These are phyloP conservation scores for Bipolaris victoriae DNA, from an alignment of 2,329 filamentous ascomycete species.

Conservation along the genomic window DNA sequence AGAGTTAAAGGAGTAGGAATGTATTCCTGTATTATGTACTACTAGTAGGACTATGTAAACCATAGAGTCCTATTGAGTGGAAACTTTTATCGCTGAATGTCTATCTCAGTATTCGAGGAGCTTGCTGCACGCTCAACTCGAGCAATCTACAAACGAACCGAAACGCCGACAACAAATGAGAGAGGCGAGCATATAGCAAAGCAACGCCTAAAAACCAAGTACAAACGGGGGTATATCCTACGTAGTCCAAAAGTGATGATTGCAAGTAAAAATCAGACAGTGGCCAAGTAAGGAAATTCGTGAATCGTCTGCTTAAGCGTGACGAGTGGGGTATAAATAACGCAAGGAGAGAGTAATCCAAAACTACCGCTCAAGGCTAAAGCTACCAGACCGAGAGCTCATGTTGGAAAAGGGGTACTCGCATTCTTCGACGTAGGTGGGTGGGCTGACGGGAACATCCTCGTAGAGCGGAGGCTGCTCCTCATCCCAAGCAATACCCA, in stretches of 20 bases:
- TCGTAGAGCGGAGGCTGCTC: conserved; percentile 93
- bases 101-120: conserved; percentile 20
- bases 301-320: conserved; percentile 17
- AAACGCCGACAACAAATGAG: conserved; percentile 17
- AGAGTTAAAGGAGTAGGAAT: neutral
- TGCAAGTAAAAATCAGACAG: conserved; percentile 22
- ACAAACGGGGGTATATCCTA: conserved; percentile 37
- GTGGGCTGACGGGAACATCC: conserved; percentile 87
- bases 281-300: conserved; percentile 30
- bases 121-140: conserved; percentile 21
- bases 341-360: conserved; percentile 1
- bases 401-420: conserved; percentile 28
- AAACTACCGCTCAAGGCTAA: conserved; percentile 25
- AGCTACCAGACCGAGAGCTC: conserved; percentile 34
- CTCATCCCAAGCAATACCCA: conserved; percentile 96
- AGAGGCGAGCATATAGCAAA: conserved; percentile 13
- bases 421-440: conserved; percentile 55
- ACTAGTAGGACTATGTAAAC: neutral
- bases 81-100: conserved; percentile 12
- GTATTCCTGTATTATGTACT: conserved; percentile 5
- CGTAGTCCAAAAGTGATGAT: conserved; percentile 27
- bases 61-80: neutral
- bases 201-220: conserved; percentile 5
- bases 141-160: conserved; percentile 9
- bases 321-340: conserved; percentile 8